These are phyloP conservation scores for Gossypium schwendimanii DNA, from an alignment of 441 rosid genomes.

Conservation along the genomic window DNA sequence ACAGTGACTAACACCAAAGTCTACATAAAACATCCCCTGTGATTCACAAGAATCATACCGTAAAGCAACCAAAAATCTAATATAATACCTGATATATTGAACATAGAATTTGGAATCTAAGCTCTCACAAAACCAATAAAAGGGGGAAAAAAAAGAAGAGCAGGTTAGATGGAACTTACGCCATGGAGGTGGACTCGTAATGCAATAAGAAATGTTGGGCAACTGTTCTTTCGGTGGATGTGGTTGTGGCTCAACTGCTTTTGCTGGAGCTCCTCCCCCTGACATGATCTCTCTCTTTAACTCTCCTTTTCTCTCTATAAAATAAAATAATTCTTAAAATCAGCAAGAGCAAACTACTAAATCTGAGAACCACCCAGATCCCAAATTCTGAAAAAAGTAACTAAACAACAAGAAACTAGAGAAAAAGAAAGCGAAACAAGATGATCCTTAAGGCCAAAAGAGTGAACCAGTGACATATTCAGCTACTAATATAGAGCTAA, in stretches of 20 bases:
- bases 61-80: constrained; percentile 6
- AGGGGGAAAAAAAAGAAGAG: not conserved
- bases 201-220: constrained; percentile 64
- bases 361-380: constrained; percentile 47
- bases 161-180: constrained; percentile 48
- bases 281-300: constrained; percentile 45
- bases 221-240: constrained; percentile 92
- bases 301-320: constrained; percentile 20
- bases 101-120: constrained; percentile 5
- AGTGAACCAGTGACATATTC: constrained; percentile 14
- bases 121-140: not conserved
- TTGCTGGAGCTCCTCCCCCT: constrained; percentile 36
- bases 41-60: constrained; percentile 29
- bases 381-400: constrained; percentile 24
- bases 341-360: constrained; percentile 22
- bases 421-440: constrained; percentile 13
- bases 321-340: not conserved
- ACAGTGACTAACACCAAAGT: constrained; percentile 10
- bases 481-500: constrained; percentile 5
- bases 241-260: constrained; percentile 65
- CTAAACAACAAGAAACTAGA: constrained; percentile 20
- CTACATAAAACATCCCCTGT: constrained; percentile 20
- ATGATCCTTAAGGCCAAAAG: constrained; percentile 19
- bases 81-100: constrained; percentile 14
- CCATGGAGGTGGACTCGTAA: constrained; percentile 95